Evolutionary conservation across 208 protist species (phyloP).

Genomic region (Leishmania lainsoni): DNA sequence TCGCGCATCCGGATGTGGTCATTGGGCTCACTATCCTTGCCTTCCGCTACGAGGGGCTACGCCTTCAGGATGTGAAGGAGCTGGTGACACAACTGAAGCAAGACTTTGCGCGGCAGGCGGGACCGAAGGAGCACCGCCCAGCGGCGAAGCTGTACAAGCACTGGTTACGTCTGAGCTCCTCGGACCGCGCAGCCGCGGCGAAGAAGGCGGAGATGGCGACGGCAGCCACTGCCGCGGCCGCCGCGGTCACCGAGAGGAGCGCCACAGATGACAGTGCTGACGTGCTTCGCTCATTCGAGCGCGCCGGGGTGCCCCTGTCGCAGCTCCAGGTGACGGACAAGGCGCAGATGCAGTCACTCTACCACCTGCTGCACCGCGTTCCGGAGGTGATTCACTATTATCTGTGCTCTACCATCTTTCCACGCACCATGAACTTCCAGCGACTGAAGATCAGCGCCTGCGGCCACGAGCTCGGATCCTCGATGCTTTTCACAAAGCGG

Average conservation of each 20-base stretch:
- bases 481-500: slow-evolving; percentile 93
- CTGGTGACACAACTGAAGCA: slow-evolving; percentile 86
- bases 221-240: not conserved
- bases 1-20: slow-evolving; percentile 95
- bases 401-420: slow-evolving; percentile 89
- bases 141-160: slow-evolving; percentile 74
- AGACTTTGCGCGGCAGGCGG: slow-evolving; percentile 85
- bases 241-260: not conserved
- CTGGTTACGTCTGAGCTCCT: slow-evolving; percentile 73
- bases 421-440: slow-evolving; percentile 88
- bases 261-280: slow-evolving; percentile 8
- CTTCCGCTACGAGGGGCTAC: slow-evolving; percentile 93
- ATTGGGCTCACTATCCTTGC: slow-evolving; percentile 93
- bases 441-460: slow-evolving; percentile 94
- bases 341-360: slow-evolving; percentile 63
- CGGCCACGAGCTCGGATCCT: slow-evolving; percentile 94
- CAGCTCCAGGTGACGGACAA: slow-evolving; percentile 83
- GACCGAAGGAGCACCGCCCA: slow-evolving; percentile 87
- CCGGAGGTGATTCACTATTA: slow-evolving; percentile 89
- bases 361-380: slow-evolving; percentile 59
- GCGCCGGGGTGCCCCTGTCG: slow-evolving; percentile 79
- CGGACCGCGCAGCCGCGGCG: slow-evolving; percentile 29
- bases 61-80: slow-evolving; percentile 71
- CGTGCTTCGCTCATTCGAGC: slow-evolving; percentile 35
- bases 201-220: slow-evolving; percentile 10